Conservation (phyloP, 75 land plant species). For the Ceratopteris richardii region DNA sequence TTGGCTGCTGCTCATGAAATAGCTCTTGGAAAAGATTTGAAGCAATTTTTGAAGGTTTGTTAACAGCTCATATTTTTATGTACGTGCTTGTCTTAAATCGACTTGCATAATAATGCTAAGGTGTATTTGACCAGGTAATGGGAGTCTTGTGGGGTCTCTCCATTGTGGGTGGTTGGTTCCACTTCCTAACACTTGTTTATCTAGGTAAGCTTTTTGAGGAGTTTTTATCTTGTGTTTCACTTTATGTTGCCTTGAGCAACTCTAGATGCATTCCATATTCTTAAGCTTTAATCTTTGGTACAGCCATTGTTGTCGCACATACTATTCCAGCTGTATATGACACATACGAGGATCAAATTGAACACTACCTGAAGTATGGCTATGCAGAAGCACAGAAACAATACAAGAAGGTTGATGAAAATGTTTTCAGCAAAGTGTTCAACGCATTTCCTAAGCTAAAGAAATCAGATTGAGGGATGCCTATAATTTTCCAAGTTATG, state of each 20-base stretch:
- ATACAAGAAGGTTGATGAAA: slow-evolving; percentile 36
- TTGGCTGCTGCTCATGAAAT: slow-evolving; percentile 82
- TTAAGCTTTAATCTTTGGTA: background rate
- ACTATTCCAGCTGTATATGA: slow-evolving; percentile 53
- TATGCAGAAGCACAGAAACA: slow-evolving; percentile 20
- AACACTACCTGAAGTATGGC: slow-evolving; percentile 23
- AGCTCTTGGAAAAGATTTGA: slow-evolving; percentile 87
- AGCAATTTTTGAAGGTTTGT: slow-evolving; percentile 56
- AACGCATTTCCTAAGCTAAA: slow-evolving; percentile 6
- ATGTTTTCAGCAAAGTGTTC: slow-evolving; percentile 33
- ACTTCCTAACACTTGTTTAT: slow-evolving; percentile 66
- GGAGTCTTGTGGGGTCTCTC: slow-evolving; percentile 56
- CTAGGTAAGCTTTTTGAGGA: slow-evolving; percentile 32
- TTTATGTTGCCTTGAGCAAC: no score
- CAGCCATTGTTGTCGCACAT: slow-evolving; percentile 34
- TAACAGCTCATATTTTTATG: background rate
- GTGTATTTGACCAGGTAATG: no score
- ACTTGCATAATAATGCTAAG: no score
- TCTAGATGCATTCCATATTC: no score
- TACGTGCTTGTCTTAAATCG: background rate
- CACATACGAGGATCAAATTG: slow-evolving; percentile 54
- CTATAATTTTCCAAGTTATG: no score
- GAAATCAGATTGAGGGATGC: slow-evolving; percentile 4
- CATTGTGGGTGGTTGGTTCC: slow-evolving; percentile 47
- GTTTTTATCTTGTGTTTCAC: no score